Percentiles rank a stretch among this genome's conserved stretches.
Evolutionary conservation across 2,329 filamentous ascomycete genomes (phyloP).

Genomic region (Exserohilum rostratum): DNA sequence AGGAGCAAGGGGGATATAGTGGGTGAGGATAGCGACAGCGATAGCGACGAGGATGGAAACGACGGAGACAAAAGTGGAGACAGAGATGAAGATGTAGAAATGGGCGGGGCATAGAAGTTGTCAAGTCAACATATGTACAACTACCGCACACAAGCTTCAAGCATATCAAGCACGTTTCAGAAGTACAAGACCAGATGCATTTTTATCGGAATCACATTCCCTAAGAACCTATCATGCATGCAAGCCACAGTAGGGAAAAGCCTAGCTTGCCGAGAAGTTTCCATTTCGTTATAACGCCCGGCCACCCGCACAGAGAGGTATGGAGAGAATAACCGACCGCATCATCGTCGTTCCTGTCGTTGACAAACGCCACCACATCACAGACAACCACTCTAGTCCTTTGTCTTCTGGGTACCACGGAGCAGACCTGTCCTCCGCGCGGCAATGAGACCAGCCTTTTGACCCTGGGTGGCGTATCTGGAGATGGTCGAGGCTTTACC

Average conservation of each 20-base stretch:
- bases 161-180: slow-evolving; percentile 10
- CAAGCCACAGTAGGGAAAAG: slow-evolving; percentile 36
- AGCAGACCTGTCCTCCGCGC: slow-evolving; percentile 99
- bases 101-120: slow-evolving; percentile 12
- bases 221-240: slow-evolving; percentile 45
- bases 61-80: slow-evolving; percentile 9
- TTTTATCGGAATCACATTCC: slow-evolving; percentile 49
- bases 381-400: slow-evolving; percentile 66
- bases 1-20: slow-evolving; percentile 2
- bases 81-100: slow-evolving; percentile 26
- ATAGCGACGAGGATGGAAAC: slow-evolving; percentile 15
- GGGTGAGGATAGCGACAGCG: slow-evolving; percentile 9
- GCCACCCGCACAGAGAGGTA: slow-evolving; percentile 46
- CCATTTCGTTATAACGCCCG: slow-evolving; percentile 48
- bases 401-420: slow-evolving; percentile 99
- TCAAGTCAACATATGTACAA: neutral
- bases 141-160: slow-evolving; percentile 17
- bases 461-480: slow-evolving; percentile 95
- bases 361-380: slow-evolving; percentile 33
- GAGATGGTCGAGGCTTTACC: slow-evolving; percentile 99
- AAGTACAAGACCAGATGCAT: slow-evolving; percentile 43
- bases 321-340: slow-evolving; percentile 47
- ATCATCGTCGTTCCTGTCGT: slow-evolving; percentile 38
- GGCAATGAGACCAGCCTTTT: slow-evolving; percentile 99
- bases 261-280: slow-evolving; percentile 39